Base-by-base conservation (phyloP, 1,139 yeast genomes). In the Geotrichum candidum region DNA sequence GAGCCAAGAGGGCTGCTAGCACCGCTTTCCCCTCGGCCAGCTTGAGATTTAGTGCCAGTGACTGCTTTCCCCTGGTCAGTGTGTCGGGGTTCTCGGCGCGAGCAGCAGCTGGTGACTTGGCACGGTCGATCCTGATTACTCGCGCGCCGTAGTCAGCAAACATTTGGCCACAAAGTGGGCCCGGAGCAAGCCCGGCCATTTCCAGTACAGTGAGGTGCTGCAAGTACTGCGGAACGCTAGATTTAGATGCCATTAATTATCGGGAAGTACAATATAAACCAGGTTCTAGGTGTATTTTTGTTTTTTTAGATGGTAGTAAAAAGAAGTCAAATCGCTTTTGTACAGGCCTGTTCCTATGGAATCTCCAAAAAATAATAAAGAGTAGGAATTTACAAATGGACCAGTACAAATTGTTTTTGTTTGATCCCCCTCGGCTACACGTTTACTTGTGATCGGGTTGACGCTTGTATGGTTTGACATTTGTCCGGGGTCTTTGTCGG, bases 91-190 rank as follows among this genome's bases (percentile, higher is more conserved):
- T 61, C 22, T 31, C 18, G 10, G 41, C 22, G 25, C 48, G 33
- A 10, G 33, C 18, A 2, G 54, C 50, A 5, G 33, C 18, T 2
- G 51, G 50, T 15, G 48, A 18, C 25, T 64, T 61, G 10, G 48
- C 18, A 0, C 69, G 61, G 46, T 68, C 72, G 50, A 74, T 70
- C 53, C 75, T 70, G 18, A 74, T 68, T 5, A 74, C 76, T 25
- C 72, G 69, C 13, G 77, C 77, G 35, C 77, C 77, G 57, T 72
- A 74, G 57, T 74, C 74, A 1, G 77, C 75, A 25, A 74, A 57
- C 53, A 67, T 56, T 41, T 67, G 67, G 29, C 69, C 69, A 45
- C 68, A 66, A 33, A 67, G 61, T 0, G 69, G 69, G 4, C 68
- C 69, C 13, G 69, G 69, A 1, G 69, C 69, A 23, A 67, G 61